Evolutionary conservation across 148 eudicot species (phyloP), one percentile per base, ranked within the genome.

Genomic region (Suaeda aralocaspica): DNA sequence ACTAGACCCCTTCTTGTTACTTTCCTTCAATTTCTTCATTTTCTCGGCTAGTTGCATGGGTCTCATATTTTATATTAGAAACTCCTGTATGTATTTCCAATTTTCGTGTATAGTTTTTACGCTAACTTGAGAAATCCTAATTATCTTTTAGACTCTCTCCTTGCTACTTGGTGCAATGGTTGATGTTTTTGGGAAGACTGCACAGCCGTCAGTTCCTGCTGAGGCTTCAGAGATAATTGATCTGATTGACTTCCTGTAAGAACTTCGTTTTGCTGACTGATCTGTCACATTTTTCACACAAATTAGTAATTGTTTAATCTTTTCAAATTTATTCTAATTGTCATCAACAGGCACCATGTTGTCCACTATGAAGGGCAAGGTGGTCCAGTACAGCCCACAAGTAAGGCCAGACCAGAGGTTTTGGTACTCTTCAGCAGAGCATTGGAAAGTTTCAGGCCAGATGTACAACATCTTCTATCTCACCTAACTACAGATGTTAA

Each of bases 231-330:
- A 94, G 69, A 87, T 94, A 69, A 80, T 80, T 28, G 99, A 94
- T 76, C 75, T 94, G 59, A 81, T 94, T 22, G 97, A 94, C 84
- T 92, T 90, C 80, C 86, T 92, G 98, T 92, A 90, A 90, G 98
- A 29, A 60, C 53, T 50, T 9, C 34, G 14, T 52, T 4, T 64
- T 36, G 15, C 16, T 59, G n/a, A 3, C n/a, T 44, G 3, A 42
- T 67, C 9, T 59, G 48, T 51, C 12, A 9, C n/a, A 30, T 56
- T 13, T 30, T 25, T 8, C 13, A 19, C 18, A 55, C 55, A n/a
- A 44, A 34, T 3, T 44, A 25, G 21, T 36, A 60, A 65, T 8
- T 53, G 18, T 5, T 19, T 49, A 4, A 3, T 15, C 18, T 14
- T 46, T 46, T 11, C 13, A 9, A 5, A 42, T 6, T 45, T 45